Base-by-base conservation (phyloP, 495 filamentous ascomycete species). In the Penicillium canariense region DNA sequence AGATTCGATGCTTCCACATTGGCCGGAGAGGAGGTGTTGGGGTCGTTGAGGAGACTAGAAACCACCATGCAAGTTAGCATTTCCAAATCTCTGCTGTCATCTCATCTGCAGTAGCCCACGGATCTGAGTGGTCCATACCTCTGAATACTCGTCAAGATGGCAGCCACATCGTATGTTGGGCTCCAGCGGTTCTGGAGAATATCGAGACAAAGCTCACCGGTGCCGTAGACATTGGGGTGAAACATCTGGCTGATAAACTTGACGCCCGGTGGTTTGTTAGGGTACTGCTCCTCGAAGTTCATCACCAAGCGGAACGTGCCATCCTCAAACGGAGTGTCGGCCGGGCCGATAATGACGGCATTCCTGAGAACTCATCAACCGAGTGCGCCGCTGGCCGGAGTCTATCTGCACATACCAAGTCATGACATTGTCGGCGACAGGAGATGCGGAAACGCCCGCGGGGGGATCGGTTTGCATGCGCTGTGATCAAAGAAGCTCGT, bases 181-280 rank as follows among this genome's bases (percentile, higher is more conserved):
- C 94, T 97, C 94, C 94, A 98, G 57, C 94, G 82, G 67, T 98
- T 98, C 70, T 98, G 94, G 57, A 98, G 76, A 60, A 98, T 98
- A 66, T 98, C 94, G 55, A 98, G 78, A 67, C 94, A 98, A 27
- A 98, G 82, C 75, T 98, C 94, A 17, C 94, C 94, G 2, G 93
- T 97, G 25, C 88, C 91, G 66, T 98, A 98, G 26, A 98, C 94
- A 61, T 98, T 98, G 2, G 94, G 94, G 64, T 98, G 94, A 73
- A 98, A 98, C 94, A 98, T 98, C 64, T 91, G 83, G 70, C 90
- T 96, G 72, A 97, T 96, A 69, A 98, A 98, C 67, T 97, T 97
- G 68, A 97, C 94, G 2, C 90, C 88, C 0, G 94, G 94, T 1
- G 94, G 94, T 67, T 97, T 97, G 75, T 97, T 98, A 11, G 94